These are phyloP conservation scores for Hibiscus tridactylites DNA, from an alignment of 345 rosid genomes.

Conservation along the genomic window DNA sequence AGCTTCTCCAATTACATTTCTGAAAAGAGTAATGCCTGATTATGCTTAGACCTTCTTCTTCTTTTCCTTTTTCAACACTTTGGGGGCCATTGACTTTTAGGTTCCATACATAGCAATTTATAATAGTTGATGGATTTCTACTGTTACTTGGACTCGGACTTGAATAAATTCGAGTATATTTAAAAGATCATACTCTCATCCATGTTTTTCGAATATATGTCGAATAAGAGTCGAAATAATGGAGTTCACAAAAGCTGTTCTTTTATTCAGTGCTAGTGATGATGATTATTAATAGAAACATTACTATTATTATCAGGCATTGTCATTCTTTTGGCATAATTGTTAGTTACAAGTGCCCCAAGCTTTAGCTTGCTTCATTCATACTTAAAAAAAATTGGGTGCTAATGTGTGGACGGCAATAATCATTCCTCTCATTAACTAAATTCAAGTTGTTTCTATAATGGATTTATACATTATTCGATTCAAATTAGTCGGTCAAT, in stretches of 20 bases:
- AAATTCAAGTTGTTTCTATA: background rate
- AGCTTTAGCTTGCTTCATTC: background rate
- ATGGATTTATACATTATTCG: too few species aligned
- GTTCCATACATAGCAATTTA: too few species aligned
- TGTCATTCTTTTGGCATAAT: background rate
- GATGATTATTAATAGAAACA: background rate
- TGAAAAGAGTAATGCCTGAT: constrained; percentile 65
- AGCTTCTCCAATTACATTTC: constrained; percentile 59
- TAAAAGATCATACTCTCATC: too few species aligned
- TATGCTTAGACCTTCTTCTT: constrained; percentile 29
- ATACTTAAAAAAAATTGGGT: background rate
- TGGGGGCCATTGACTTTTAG: background rate
- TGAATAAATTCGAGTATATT: too few species aligned
- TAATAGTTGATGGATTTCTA: too few species aligned
- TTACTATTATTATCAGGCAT: background rate
- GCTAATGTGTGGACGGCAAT: background rate
- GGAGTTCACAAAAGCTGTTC: background rate
- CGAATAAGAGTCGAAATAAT: background rate
- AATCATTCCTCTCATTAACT: background rate
- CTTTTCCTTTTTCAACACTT: background rate
- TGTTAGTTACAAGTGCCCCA: background rate
- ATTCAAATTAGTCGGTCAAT: background rate
- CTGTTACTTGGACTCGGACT: too few species aligned
- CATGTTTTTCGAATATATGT: too few species aligned
- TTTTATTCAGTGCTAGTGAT: background rate